Percentiles rank a stretch among this genome's conserved stretches.
Conservation (phyloP, 2,329 filamentous ascomycete genomes). For the Dothidotthia symphoricarpi region DNA sequence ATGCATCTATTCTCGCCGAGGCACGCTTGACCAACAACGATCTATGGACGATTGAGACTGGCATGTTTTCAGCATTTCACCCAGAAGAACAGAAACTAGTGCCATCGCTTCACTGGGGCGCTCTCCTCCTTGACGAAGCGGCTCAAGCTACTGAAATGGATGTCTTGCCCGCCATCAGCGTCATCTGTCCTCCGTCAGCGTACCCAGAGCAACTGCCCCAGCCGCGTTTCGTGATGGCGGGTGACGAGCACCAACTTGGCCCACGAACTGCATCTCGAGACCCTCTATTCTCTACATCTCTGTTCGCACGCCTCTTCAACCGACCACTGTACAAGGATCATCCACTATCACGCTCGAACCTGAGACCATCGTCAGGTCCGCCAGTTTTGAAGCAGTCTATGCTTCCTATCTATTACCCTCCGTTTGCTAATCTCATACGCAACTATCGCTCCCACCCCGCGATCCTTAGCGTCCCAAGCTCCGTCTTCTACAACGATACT, state of each 20-base stretch:
- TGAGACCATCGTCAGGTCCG: slow-evolving; percentile 21
- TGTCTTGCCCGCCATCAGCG: slow-evolving; percentile 42
- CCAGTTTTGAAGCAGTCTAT: slow-evolving; percentile 33
- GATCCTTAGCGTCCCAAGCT: slow-evolving; percentile 44
- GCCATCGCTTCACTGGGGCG: slow-evolving; percentile 43
- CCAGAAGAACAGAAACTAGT: slow-evolving; percentile 14
- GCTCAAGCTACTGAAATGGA: slow-evolving; percentile 49
- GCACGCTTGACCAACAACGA: slow-evolving; percentile 47
- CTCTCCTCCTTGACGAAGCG: slow-evolving; percentile 48
- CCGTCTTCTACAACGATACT: slow-evolving; percentile 48
- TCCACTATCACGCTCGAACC: slow-evolving; percentile 40
- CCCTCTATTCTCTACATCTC: slow-evolving; percentile 36
- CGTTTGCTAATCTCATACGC: slow-evolving; percentile 46
- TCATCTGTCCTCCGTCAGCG: slow-evolving; percentile 39
- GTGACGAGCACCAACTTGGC: slow-evolving; percentile 48
- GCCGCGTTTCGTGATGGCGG: slow-evolving; percentile 48
- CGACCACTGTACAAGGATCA: slow-evolving; percentile 42
- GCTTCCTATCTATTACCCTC: slow-evolving; percentile 44
- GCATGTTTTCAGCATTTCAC: slow-evolving; percentile 32
- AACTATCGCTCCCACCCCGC: slow-evolving; percentile 51
- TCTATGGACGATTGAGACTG: slow-evolving; percentile 40
- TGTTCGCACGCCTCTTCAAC: slow-evolving; percentile 45
- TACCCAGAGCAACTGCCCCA: slow-evolving; percentile 19
- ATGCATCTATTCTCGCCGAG: slow-evolving; percentile 44
- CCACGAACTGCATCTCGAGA: slow-evolving; percentile 41